These are phyloP conservation scores for Antitrichia curtipendula DNA, from an alignment of 225 moss, liverwort and hornwort genomes.

Conservation along the genomic window DNA sequence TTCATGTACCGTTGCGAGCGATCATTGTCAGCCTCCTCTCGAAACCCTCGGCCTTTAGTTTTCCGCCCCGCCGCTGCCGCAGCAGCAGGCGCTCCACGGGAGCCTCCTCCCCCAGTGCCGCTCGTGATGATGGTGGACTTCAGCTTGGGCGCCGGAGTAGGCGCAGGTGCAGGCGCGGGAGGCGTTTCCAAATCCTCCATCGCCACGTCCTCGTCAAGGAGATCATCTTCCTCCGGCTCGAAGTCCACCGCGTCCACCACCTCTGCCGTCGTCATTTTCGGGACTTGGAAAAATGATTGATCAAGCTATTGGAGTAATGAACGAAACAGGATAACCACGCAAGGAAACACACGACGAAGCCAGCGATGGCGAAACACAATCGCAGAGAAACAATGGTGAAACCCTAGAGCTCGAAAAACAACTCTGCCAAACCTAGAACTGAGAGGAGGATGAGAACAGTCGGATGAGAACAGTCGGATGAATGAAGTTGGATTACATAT, in stretches of 20 bases:
- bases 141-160: slow-evolving; percentile 56
- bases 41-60: slow-evolving; percentile 93
- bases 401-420: slow-evolving; percentile 2
- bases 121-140: slow-evolving; percentile 87
- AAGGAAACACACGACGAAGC: background rate
- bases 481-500: background rate
- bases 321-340: background rate
- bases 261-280: slow-evolving; percentile 66
- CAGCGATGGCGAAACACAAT: background rate
- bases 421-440: background rate
- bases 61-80: slow-evolving; percentile 54
- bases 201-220: slow-evolving; percentile 82
- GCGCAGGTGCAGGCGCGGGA: slow-evolving; percentile 51
- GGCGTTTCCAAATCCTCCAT: slow-evolving; percentile 76
- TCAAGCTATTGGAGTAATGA: background rate
- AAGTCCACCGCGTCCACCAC: slow-evolving; percentile 97
- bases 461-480: background rate
- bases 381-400: background rate
- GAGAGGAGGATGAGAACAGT: background rate
- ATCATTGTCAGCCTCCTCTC: slow-evolving; percentile 76
- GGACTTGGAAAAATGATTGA: background rate
- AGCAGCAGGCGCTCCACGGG: slow-evolving; percentile 13
- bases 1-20: slow-evolving; percentile 76
- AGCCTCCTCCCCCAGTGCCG: slow-evolving; percentile 47
- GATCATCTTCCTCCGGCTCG: slow-evolving; percentile 98